phyloP scores from a whole-genome alignment of 2,329 filamentous ascomycete species.

The Apiospora arundinis region DNA sequence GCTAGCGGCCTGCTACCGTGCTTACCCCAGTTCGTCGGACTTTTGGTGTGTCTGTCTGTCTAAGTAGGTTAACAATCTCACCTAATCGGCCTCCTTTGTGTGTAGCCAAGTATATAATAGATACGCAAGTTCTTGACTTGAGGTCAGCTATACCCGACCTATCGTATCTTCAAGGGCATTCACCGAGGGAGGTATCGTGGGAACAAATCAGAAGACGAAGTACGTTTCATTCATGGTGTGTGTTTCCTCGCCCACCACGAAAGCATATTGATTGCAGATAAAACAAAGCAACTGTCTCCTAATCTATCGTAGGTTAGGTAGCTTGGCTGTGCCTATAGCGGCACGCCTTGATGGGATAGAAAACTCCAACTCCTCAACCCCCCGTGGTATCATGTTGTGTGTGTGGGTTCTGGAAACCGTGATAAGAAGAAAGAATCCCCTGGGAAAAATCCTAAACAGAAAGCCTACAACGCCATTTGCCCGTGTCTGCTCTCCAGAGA shows the following conservation, averaged over 20 bases:
- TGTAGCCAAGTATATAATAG: no score
- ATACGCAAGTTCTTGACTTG: no score
- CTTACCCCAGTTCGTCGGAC: no score
- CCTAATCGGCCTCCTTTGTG: no score
- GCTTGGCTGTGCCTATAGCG: not conserved
- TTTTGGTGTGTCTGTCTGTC: no score
- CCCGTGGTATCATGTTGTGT: constrained; percentile 13
- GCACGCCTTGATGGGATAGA: not conserved
- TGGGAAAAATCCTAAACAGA: constrained; percentile 6
- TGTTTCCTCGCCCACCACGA: not conserved
- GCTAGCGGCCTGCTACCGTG: not conserved
- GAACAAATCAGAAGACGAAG: no score
- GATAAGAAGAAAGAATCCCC: constrained; percentile 3
- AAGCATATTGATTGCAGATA: constrained; percentile 15
- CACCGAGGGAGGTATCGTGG: no score
- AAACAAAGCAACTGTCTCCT: constrained; percentile 15
- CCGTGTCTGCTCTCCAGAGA: constrained; percentile 25
- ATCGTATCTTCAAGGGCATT: no score
- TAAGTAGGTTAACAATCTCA: no score
- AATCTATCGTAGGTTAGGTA: not conserved
- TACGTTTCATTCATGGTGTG: not conserved
- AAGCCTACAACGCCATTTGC: constrained; percentile 28
- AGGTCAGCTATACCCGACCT: no score
- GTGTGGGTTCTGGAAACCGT: not conserved
- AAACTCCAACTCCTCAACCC: constrained; percentile 8